Percentiles rank a stretch among this genome's conserved stretches.
These are phyloP conservation scores for Auricularia heimuer DNA, from an alignment of 768 basidiomycete species.

Conservation along the genomic window DNA sequence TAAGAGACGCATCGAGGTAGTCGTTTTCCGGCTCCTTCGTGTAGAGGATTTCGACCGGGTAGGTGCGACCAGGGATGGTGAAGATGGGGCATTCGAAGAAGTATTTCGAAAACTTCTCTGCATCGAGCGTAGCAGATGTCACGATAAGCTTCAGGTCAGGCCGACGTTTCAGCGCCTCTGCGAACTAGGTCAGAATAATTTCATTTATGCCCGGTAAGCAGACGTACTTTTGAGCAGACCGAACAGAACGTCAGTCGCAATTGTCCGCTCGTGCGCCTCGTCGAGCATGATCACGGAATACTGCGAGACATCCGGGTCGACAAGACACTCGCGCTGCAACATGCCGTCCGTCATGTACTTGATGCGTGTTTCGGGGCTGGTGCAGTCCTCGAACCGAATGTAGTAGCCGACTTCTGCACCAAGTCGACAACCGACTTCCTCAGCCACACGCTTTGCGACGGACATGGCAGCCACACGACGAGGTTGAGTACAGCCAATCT, in stretches of 20 bases:
- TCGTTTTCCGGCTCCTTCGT: constrained; percentile 97
- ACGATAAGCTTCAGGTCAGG: constrained; percentile 97
- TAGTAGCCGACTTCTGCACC: constrained; percentile 98
- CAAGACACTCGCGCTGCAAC: constrained; percentile 92
- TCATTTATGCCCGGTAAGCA: constrained; percentile 15
- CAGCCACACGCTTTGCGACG: constrained; percentile 95
- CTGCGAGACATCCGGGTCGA: constrained; percentile 86
- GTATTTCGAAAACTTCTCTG: constrained; percentile 99
- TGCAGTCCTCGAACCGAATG: constrained; percentile 99
- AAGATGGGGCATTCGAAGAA: constrained; percentile 99
- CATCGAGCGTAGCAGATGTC: constrained; percentile 97
- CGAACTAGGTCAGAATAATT: constrained; percentile 13
- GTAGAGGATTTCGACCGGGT: constrained; percentile 95
- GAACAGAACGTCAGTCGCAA: constrained; percentile 96
- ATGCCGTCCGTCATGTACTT: constrained; percentile 99
- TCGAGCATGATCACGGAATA: constrained; percentile 98
- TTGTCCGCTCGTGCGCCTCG: constrained; percentile 97
- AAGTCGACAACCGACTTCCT: constrained; percentile 95
- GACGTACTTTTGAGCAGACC: constrained; percentile 78
- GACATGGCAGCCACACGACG: constrained; percentile 99
- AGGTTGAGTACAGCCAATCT: constrained; percentile 96
- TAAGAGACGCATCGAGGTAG: constrained; percentile 95
- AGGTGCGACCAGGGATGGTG: constrained; percentile 99
- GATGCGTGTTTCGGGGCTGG: constrained; percentile 95
- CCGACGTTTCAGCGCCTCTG: constrained; percentile 90